Conservation (phyloP, 2,329 filamentous ascomycete genomes). For the Penicillium sp. region DNA sequence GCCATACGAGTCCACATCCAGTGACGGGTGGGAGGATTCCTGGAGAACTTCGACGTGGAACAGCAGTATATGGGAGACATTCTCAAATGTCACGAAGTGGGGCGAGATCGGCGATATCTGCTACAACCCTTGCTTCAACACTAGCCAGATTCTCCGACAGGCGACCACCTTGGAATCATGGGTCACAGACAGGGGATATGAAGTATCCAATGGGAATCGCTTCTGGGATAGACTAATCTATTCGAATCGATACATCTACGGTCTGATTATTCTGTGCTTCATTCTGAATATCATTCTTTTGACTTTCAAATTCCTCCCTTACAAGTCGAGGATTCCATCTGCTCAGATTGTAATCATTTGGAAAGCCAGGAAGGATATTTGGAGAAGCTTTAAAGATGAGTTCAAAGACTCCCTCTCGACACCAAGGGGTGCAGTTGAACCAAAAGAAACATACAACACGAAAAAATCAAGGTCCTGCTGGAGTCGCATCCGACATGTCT, state of each 20-base stretch:
- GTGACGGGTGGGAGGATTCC: slow-evolving; percentile 28
- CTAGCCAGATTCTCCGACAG: slow-evolving; percentile 28
- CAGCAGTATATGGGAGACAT: slow-evolving; percentile 29
- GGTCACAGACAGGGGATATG: slow-evolving; percentile 6
- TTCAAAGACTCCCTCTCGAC: neutral
- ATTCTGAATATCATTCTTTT: slow-evolving; percentile 27
- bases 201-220: slow-evolving; percentile 4
- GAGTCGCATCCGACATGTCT: slow-evolving; percentile 2
- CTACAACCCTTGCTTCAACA: slow-evolving; percentile 36
- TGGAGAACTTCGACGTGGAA: slow-evolving; percentile 33
- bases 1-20: slow-evolving; percentile 20
- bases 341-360: slow-evolving; percentile 25
- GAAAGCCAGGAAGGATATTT: slow-evolving; percentile 23
- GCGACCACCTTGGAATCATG: slow-evolving; percentile 17
- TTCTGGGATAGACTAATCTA: slow-evolving; percentile 22
- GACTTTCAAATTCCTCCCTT: slow-evolving; percentile 23
- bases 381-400: slow-evolving; percentile 18
- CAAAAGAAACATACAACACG: neutral
- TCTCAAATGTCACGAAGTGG: slow-evolving; percentile 23
- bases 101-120: slow-evolving; percentile 27
- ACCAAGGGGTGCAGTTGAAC: neutral
- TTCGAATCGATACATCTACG: slow-evolving; percentile 31
- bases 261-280: slow-evolving; percentile 26
- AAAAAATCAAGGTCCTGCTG: neutral
- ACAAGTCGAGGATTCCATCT: slow-evolving; percentile 28